Evolutionary conservation across 2,329 filamentous ascomycete genomes (phyloP).

Genomic region (Aspergillus sp.): DNA sequence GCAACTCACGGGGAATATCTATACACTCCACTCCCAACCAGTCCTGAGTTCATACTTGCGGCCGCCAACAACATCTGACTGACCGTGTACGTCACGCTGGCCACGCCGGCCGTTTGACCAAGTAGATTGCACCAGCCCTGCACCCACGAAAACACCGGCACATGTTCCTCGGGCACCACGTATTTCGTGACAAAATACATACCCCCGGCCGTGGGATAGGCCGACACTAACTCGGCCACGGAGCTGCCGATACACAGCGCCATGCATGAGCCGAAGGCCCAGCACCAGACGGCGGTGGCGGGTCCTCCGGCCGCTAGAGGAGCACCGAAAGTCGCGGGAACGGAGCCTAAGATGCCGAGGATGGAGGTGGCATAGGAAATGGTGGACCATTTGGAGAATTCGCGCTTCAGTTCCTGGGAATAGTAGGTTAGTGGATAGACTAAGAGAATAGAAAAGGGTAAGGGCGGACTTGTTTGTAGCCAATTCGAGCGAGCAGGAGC

Average conservation of each 20-base stretch:
- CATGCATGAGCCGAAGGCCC: constrained; percentile 64
- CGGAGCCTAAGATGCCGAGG: constrained; percentile 63
- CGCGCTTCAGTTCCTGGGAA: constrained; percentile 57
- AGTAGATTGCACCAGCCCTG: constrained; percentile 68
- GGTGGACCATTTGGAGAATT: constrained; percentile 67
- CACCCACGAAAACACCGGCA: constrained; percentile 64
- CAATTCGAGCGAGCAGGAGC: constrained; percentile 59
- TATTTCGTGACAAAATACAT: constrained; percentile 70
- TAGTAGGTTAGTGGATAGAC: not conserved
- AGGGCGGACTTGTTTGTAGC: constrained; percentile 58
- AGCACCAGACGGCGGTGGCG: constrained; percentile 65
- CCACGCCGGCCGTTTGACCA: constrained; percentile 63
- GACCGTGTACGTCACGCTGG: constrained; percentile 62
- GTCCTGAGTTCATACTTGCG: constrained; percentile 60
- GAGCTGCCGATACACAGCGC: constrained; percentile 64
- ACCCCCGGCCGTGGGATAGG: constrained; percentile 65
- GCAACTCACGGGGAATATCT: constrained; percentile 56
- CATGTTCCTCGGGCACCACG: constrained; percentile 60
- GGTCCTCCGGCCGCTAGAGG: constrained; percentile 61
- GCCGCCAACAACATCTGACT: constrained; percentile 64
- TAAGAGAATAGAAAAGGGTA: not conserved
- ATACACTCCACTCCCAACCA: constrained; percentile 49
- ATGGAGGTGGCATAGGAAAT: constrained; percentile 67
- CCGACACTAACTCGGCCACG: constrained; percentile 65
- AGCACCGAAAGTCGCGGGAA: constrained; percentile 62